phyloP scores from a whole-genome alignment of 176 grass and related monocot genomes.

The Puya raimondii region DNA sequence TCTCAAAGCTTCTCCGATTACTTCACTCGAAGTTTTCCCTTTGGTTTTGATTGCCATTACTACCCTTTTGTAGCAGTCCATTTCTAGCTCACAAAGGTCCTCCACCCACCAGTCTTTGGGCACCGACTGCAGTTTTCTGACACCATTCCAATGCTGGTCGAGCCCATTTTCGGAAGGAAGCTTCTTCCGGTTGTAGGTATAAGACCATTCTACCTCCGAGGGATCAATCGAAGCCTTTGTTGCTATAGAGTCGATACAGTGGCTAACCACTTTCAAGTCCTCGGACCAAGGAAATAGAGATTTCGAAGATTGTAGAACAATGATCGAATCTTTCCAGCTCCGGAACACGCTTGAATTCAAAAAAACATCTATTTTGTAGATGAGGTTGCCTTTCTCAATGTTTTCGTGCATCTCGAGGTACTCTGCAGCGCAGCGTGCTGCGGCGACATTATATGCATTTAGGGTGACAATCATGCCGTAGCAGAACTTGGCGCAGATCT shows the following conservation, averaged over 20 bases:
- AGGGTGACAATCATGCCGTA: slow-evolving; percentile 91
- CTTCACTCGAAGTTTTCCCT: slow-evolving; percentile 32
- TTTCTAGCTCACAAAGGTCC: slow-evolving; percentile 87
- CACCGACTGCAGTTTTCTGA: slow-evolving; percentile 65
- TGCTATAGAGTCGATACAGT: slow-evolving; percentile 76
- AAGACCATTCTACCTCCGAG: slow-evolving; percentile 85
- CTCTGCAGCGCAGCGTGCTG: slow-evolving; percentile 71
- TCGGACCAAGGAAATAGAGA: slow-evolving; percentile 65
- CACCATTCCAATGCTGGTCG: slow-evolving; percentile 78
- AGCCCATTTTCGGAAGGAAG: slow-evolving; percentile 65
- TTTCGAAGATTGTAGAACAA: slow-evolving; percentile 76
- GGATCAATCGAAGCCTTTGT: slow-evolving; percentile 77
- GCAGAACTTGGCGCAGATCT: slow-evolving; percentile 97
- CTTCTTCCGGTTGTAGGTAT: slow-evolving; percentile 97
- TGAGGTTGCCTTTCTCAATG: slow-evolving; percentile 89
- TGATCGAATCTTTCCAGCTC: slow-evolving; percentile 91
- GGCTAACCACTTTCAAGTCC: slow-evolving; percentile 70
- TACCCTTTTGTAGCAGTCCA: slow-evolving; percentile 80
- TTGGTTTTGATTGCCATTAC: slow-evolving; percentile 49
- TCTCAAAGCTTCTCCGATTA: slow-evolving; percentile 85
- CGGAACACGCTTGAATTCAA: slow-evolving; percentile 78
- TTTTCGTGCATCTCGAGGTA: slow-evolving; percentile 96
- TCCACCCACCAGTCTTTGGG: slow-evolving; percentile 99
- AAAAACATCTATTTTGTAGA: slow-evolving; percentile 98
- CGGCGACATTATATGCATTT: slow-evolving; percentile 93